Evolutionary conservation across 768 basidiomycete species (phyloP), one percentile per base, ranked within the genome.

Genomic region (Coprinopsis strossmayeri): DNA sequence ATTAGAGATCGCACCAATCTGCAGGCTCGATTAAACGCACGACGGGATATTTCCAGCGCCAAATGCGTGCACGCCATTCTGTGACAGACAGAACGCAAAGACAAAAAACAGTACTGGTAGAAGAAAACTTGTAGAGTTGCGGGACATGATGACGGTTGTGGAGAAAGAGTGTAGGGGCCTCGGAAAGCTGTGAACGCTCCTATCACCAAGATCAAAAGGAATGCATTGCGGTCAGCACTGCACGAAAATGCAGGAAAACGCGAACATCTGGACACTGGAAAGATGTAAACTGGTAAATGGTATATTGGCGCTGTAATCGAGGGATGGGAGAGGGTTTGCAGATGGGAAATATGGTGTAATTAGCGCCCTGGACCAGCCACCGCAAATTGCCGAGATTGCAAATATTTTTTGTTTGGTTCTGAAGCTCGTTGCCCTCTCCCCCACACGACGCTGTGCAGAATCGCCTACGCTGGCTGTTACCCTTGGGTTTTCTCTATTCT

Each of bases 11-110:
- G n/a, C n/a, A n/a, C 32, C 24, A 30, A 53, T 45, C 48, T 42
- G 50, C 45, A 25, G 25, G 32, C 30, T 26, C 28, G 49, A 49
- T 53, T 50, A 30, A 63, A 34, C 73, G 57, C 62, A 84, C 72
- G 77, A 77, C 30, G 90, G 90, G 57, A 94, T 92, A 59, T 93
- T 91, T 34, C 91, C 91, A 45, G 85, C 84, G n/a, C 83, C 84
- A 53, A 87, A 89, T 4, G 84, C 86, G 59, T 80, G 73, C 13
- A 84, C 83, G 49, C 78, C 75, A 67, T 79, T 76, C 2, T 60
- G 55, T 3, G 78, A 68, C 40, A 84, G 61, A 60, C 78, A 82
- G 52, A 86, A 67, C 10, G 77, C 73, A 49, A 78, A 78, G 51
- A 74, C 60, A 49, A 72, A 66, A 34, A 82, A 53, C 23, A 75